Percentiles rank a stretch among this genome's conserved stretches.
These are phyloP conservation scores for Hygrocybe coccinea DNA, from an alignment of 768 basidiomycete species.

Conservation along the genomic window DNA sequence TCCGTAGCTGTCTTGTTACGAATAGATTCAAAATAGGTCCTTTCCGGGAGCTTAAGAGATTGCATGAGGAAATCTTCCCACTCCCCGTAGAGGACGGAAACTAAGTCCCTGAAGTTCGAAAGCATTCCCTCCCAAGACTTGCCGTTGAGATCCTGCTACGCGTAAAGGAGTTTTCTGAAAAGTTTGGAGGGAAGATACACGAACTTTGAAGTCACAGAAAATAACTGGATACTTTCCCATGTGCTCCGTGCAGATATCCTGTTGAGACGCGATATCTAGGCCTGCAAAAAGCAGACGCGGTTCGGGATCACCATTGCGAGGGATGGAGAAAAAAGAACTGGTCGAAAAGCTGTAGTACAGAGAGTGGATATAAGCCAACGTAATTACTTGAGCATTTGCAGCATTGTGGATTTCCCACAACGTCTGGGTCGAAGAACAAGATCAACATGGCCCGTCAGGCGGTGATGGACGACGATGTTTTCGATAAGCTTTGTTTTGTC, in stretches of 20 bases:
- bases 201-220: constrained; percentile 12
- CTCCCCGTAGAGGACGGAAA: constrained; percentile 7
- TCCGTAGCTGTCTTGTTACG: constrained; percentile 9
- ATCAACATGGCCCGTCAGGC: constrained; percentile 11
- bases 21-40: constrained; percentile 13
- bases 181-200: constrained; percentile 12
- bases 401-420: constrained; percentile 14
- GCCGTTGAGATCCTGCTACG: constrained; percentile 10
- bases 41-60: constrained; percentile 9
- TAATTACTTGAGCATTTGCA: constrained; percentile 13
- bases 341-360: constrained; percentile 10
- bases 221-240: constrained; percentile 14
- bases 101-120: constrained; percentile 6
- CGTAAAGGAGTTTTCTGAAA: constrained; percentile 14
- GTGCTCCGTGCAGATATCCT: constrained; percentile 14
- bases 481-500: constrained; percentile 16
- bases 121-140: constrained; percentile 12
- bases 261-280: constrained; percentile 11
- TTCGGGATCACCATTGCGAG: constrained; percentile 10
- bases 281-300: constrained; percentile 12
- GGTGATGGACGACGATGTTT: constrained; percentile 10
- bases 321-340: constrained; percentile 14
- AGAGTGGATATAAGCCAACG: constrained; percentile 13
- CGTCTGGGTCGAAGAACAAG: constrained; percentile 15
- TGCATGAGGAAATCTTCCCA: constrained; percentile 12